These are phyloP conservation scores for Penicillium sp. DNA, from an alignment of 2,329 filamentous ascomycete genomes.

Conservation along the genomic window DNA sequence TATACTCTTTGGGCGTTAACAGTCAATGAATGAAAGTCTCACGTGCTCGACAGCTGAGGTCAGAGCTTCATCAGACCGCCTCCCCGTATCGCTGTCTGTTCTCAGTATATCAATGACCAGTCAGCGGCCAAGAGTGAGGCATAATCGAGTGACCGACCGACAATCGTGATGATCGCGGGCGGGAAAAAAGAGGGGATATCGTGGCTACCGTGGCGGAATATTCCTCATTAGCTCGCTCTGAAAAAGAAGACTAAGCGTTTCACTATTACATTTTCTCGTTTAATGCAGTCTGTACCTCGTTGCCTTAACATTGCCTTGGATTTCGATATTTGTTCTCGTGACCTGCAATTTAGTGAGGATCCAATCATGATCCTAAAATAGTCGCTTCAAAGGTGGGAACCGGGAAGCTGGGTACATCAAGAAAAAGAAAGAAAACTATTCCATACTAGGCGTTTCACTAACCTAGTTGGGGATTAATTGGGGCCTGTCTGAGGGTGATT, in stretches of 20 bases:
- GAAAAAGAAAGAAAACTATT: neutral
- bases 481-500: conserved; percentile 17
- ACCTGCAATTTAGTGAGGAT: neutral
- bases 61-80: conserved; percentile 14
- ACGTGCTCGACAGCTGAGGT: conserved; percentile 15
- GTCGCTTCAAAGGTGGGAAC: neutral
- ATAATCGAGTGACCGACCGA: conserved; percentile 16
- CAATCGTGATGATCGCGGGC: conserved; percentile 25
- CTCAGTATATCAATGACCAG: neutral
- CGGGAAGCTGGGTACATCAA: neutral
- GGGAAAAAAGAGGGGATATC: conserved; percentile 14
- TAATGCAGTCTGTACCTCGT: neutral
- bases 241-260: neutral
- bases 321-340: neutral
- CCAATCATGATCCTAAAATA: conserved; percentile 5
- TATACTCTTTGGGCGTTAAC: neutral
- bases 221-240: neutral
- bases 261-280: neutral
- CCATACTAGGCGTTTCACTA: neutral
- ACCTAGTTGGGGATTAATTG: conserved; percentile 1
- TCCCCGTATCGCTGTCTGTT: neutral
- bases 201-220: neutral
- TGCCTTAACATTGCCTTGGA: neutral
- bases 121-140: neutral
- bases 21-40: conserved; percentile 5